Conservation (phyloP, 2,329 filamentous ascomycete genomes). For the Dothidotthia symphoricarpi region DNA sequence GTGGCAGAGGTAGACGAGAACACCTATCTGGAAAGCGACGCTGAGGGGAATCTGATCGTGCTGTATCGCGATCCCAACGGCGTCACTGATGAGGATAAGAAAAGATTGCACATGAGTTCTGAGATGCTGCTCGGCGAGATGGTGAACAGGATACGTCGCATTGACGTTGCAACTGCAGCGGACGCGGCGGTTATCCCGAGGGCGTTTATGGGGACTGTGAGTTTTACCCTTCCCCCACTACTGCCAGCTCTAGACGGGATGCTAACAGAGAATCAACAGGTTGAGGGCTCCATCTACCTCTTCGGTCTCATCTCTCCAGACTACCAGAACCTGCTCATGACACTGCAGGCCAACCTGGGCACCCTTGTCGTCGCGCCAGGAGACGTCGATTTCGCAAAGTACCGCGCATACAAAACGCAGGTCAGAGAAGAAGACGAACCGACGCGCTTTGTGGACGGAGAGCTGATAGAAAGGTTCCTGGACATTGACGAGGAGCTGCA, state of each 20-base stretch:
- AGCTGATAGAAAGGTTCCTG: conserved; percentile 82
- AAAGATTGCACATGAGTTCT: conserved; percentile 68
- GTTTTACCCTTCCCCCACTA: conserved; percentile 28
- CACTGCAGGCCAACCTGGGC: conserved; percentile 72
- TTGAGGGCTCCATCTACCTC: conserved; percentile 88
- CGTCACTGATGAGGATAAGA: conserved; percentile 70
- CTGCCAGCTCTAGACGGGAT: background rate
- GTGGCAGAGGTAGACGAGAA: conserved; percentile 70
- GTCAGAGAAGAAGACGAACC: conserved; percentile 72
- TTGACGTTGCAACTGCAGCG: conserved; percentile 64
- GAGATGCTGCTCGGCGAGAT: conserved; percentile 89
- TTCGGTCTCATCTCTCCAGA: conserved; percentile 73
- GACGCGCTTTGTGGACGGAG: conserved; percentile 86
- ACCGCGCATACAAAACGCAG: conserved; percentile 76
- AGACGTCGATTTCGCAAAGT: conserved; percentile 71
- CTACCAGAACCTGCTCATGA: conserved; percentile 77
- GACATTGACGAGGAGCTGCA: conserved; percentile 63
- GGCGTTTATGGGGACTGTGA: conserved; percentile 86
- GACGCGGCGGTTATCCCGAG: conserved; percentile 71
- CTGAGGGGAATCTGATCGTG: conserved; percentile 82
- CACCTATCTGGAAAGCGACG: conserved; percentile 79
- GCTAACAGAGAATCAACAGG: conserved; percentile 52
- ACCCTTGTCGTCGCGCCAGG: conserved; percentile 67
- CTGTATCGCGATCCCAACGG: conserved; percentile 71
- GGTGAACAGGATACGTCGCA: conserved; percentile 80